phyloP scores from a whole-genome alignment of 768 basidiomycete species.

The Pisolithus marmoratus region DNA sequence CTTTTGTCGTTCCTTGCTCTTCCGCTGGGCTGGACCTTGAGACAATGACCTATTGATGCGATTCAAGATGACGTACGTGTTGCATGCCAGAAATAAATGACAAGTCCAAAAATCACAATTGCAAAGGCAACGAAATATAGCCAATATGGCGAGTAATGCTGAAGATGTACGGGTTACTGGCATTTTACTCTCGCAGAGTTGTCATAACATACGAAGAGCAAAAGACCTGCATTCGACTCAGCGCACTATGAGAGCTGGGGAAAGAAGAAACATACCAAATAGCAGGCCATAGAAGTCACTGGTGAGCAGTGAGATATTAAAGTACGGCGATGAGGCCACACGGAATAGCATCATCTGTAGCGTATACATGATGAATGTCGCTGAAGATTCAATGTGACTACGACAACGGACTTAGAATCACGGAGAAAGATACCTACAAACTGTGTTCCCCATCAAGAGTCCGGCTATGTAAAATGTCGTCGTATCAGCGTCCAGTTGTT shows the following conservation, averaged over 20 bases:
- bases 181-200: too few relatives aligned
- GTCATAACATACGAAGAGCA: slow-evolving; percentile 4
- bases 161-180: neutral
- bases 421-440: slow-evolving; percentile 10
- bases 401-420: neutral
- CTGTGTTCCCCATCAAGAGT: slow-evolving; percentile 38
- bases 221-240: slow-evolving; percentile 1
- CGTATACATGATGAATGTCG: slow-evolving; percentile 76
- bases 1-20: slow-evolving; percentile 55
- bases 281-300: slow-evolving; percentile 78
- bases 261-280: slow-evolving; percentile 36
- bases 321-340: slow-evolving; percentile 72
- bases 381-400: slow-evolving; percentile 21
- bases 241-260: neutral
- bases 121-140: slow-evolving; percentile 74
- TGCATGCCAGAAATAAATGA: slow-evolving; percentile 76
- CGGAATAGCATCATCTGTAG: slow-evolving; percentile 75
- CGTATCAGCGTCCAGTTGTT: neutral
- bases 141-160: slow-evolving; percentile 81
- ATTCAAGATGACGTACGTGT: slow-evolving; percentile 47
- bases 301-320: slow-evolving; percentile 69
- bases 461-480: slow-evolving; percentile 28
- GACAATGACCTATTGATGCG: neutral
- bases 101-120: slow-evolving; percentile 58
- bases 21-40: slow-evolving; percentile 41